phyloP scores from a whole-genome alignment of 371 early-diverging fungal species.

The Rhizopus arrhizus region DNA sequence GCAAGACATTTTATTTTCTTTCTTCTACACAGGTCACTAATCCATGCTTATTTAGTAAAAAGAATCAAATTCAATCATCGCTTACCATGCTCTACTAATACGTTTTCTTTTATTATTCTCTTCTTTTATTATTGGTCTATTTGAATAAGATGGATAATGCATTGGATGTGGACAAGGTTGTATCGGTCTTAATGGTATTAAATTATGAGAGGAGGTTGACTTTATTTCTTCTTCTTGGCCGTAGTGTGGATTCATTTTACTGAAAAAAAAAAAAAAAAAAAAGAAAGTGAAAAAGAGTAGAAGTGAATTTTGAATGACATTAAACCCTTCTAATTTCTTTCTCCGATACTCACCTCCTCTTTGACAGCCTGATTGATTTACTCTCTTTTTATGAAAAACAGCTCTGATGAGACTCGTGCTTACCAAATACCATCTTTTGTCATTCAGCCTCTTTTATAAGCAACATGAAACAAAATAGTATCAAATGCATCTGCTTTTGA shows the following conservation, averaged over 20 bases:
- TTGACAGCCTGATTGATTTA: too few relatives aligned
- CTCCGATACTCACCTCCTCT: too few relatives aligned
- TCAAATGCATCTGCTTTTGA: too few relatives aligned
- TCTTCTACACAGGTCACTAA: constrained; percentile 37
- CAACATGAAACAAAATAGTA: too few relatives aligned
- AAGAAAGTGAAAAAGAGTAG: too few relatives aligned
- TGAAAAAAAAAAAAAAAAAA: too few relatives aligned
- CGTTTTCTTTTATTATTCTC: constrained; percentile 35
- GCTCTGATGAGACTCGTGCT: too few relatives aligned
- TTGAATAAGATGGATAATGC: background rate
- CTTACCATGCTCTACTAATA: constrained; percentile 50
- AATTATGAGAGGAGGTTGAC: background rate
- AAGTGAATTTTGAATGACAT: too few relatives aligned
- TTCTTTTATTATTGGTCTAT: background rate
- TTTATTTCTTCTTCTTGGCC: background rate
- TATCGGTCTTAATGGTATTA: background rate
- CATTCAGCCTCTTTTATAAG: too few relatives aligned
- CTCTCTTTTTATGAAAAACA: too few relatives aligned
- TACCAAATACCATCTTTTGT: too few relatives aligned
- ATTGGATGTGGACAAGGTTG: background rate
- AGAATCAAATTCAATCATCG: background rate
- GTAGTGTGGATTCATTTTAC: background rate
- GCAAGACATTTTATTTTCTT: constrained; percentile 38
- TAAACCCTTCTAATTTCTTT: too few relatives aligned
- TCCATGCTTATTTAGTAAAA: background rate